Base-by-base conservation (phyloP, 768 basidiomycete genomes). In the Dioszegia hungarica region DNA sequence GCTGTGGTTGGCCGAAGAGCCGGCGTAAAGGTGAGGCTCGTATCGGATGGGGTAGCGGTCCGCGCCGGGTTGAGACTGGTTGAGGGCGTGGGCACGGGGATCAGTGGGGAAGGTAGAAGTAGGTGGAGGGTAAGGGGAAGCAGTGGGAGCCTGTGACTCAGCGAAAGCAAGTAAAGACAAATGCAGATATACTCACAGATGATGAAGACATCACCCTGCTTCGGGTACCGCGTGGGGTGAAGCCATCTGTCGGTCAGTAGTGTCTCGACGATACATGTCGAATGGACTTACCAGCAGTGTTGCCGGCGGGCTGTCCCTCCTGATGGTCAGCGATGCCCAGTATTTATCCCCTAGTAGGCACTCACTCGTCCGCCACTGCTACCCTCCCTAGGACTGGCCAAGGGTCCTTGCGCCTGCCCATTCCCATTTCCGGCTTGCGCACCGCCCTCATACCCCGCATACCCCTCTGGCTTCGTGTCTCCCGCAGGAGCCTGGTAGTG, bases 111-210 rank as follows among this genome's bases (percentile, higher is more conserved):
- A 59, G 31, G 50, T 25, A 20, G 48, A 49, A 2, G 46, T 29
- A 14, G 62, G 58, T 9, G 46, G 38, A 8, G 62, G 46, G 46
- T 66, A 70, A 6, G 68, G 68, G 8, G 68, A 70, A 28, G 61
- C 60, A 17, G 62, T 55, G 8, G 67, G 64, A 31, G 64, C 64
- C 63, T 68, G 54, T 6, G 2, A 22, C 28, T 20, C 19, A 11
- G 37, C 29, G 27, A 31, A 40, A 33, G 36, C 28, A 22, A 19
- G 25, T 3, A 24, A 29, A n/a, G 17, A 31, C 11, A 31, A 5
- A n/a, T 24, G 28, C 10, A 29, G 29, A 29, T 25, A 3, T 25
- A 51, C 49, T 53, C 28, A 65, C 67, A 5, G 67, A 69, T 10
- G 64, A 66, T 4, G 64, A 52, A 5, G 67, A 66, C 28, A 60